Base-by-base conservation (phyloP, 192 early-diverging fungal genomes). In the Linnemannia exigua region DNA sequence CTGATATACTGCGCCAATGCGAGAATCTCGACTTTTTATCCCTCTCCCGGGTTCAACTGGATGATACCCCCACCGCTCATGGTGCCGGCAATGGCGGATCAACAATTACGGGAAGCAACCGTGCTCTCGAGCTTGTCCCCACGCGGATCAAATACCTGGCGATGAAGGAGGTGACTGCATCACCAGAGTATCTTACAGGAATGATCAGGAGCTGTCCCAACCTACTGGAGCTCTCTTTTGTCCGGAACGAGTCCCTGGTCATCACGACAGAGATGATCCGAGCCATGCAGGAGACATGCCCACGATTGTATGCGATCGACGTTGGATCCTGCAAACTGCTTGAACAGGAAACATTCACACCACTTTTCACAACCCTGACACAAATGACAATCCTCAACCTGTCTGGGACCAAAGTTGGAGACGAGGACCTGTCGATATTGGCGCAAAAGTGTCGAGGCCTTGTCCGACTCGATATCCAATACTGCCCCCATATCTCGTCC, bases 291-390 rank as follows among this genome's bases (percentile, higher is more conserved):
- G 50, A 28, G 11, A 72, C 37, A 1, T 86, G 84, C 22, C 75
- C 78, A 20, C 22, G 66, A 11, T 78, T 86, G 11, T 86, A 86
- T 58, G 84, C 78, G 0, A 47, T 86, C 0, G 84, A 86, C 47
- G n/a, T 86, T 70, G 78, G 79, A n/a, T 86, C 84, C 4, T 86
- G 84, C 75, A 86, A 86, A 33, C 47, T 67, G 20, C 52, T 86
- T 2, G 73, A 79, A n/a, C 54, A 38, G 16, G 78, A 73, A 14
- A 68, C 78, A 19, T 76, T 86, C 36, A 63, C 15, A 3, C 19
- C 47, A 2, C 47, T 86, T 0, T 79, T 86, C 63, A 51, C 73
- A 0, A 54, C 77, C 11, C 44, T 86, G 70, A 70, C 78, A 4
- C 77, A 66, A 6, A 28, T 86, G 37, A 86, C 74, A 3, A 70